Conservation (phyloP, 306 rosid genomes). For the Citrullus colocynthis region DNA sequence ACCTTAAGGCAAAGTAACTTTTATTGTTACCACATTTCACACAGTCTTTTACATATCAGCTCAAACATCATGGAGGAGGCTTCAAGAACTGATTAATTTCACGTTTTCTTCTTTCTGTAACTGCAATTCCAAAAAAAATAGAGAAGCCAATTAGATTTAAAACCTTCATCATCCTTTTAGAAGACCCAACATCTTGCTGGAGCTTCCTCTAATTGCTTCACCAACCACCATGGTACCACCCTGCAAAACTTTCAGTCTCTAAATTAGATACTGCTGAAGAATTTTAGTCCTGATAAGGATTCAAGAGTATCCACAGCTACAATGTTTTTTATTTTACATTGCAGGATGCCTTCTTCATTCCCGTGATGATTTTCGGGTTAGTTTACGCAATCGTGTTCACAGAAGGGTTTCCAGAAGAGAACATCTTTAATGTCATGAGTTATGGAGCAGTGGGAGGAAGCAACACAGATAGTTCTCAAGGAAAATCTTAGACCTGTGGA, state of each 20-base stretch:
- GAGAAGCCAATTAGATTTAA: background rate
- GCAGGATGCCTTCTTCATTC: constrained; percentile 1
- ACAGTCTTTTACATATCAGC: background rate
- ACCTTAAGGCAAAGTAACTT: background rate
- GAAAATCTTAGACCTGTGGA: background rate
- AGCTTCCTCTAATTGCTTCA: background rate
- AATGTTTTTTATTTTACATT: background rate
- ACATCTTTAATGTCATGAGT: constrained; percentile 7
- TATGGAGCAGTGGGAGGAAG: constrained; percentile 23
- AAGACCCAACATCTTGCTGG: background rate
- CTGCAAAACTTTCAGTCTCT: background rate
- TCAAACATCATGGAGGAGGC: background rate
- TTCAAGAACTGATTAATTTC: background rate
- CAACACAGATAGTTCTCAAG: constrained; percentile 16
- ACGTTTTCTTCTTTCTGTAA: background rate
- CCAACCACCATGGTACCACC: background rate
- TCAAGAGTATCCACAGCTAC: background rate
- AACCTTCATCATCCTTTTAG: background rate
- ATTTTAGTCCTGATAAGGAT: background rate
- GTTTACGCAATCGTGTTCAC: background rate
- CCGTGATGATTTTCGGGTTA: background rate
- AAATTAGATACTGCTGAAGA: background rate
- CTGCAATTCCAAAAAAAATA: background rate
- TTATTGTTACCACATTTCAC: background rate
- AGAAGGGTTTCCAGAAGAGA: background rate